Base-by-base conservation (phyloP, 257 asterid species). In the Dorcoceras hygrometricum region DNA sequence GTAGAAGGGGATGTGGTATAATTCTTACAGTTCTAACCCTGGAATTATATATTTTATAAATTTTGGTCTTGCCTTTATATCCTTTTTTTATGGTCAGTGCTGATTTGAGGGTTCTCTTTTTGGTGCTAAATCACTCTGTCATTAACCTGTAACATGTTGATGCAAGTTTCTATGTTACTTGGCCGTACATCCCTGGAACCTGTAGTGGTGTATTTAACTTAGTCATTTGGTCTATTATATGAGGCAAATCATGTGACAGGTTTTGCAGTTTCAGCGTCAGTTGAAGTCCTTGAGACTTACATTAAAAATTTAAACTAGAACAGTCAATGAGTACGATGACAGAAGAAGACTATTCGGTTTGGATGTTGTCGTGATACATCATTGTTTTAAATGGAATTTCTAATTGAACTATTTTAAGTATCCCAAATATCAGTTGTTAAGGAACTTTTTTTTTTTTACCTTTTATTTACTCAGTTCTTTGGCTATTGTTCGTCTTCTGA, bases 391-490 rank as follows among this genome's bases (percentile, higher is more conserved):
- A 29, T 16, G 23, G 27, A 23, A 6, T 39, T 46, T 48, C 8
- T 23, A 3, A 4, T 56, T n/a, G 29, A 57, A 46, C 56, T 32
- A 50, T 59, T 50, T 24, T 46, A 19, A 22, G 2, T 32, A 23
- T 50, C 32, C 28, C 51, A 50, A 24, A 54, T 59, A 54, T 20
- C 32, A 2, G 10, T 14, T 3, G 10, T 26, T n/a, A n/a, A n/a
- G n/a, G 31, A 54, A 36, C 16, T 2, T 50, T 34, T 57, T 22
- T n/a, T 36, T 67, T 6, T 39, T 46, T 34, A 59, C 51, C 20
- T 23, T 39, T 39, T 66, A 25, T 12, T 19, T 73, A 10, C 9
- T 36, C 32, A 31, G 59, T 66, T 18, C 63, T 67, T 24, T 25
- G 39, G 31, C 20, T 39, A 9, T 34, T 66, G 31, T 11, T 48